phyloP scores from a whole-genome alignment of 202 grass and related monocot species.

The Panicum virgatum region DNA sequence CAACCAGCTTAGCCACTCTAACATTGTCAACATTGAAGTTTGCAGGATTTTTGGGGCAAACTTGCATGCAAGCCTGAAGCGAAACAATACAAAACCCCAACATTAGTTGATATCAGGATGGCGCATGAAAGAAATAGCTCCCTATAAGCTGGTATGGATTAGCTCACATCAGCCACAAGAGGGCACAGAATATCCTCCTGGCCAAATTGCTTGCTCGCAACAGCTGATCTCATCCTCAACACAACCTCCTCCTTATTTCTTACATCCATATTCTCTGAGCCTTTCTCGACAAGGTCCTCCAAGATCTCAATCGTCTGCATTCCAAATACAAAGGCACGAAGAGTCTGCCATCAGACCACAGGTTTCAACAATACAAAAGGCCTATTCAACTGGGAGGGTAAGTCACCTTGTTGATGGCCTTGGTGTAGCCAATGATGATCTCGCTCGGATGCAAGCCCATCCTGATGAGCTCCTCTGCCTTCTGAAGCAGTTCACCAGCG shows the following conservation, averaged over 20 bases:
- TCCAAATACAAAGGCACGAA: constrained; percentile 22
- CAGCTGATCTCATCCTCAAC: constrained; percentile 82
- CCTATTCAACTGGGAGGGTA: neutral
- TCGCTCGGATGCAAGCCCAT: constrained; percentile 97
- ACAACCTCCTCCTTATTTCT: constrained; percentile 83
- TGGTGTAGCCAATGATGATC: constrained; percentile 92
- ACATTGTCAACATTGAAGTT: constrained; percentile 98
- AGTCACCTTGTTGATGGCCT: constrained; percentile 79
- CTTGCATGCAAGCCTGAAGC: constrained; percentile 91
- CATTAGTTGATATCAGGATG: neutral
- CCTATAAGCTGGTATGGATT: constrained; percentile 7
- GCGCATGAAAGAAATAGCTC: neutral
- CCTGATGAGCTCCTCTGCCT: constrained; percentile 90
- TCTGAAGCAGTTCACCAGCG: constrained; percentile 81
- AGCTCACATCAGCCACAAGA: constrained; percentile 88
- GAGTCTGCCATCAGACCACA: neutral
- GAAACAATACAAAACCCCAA: neutral
- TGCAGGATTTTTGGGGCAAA: constrained; percentile 85
- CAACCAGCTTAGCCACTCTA: constrained; percentile 85
- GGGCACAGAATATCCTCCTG: constrained; percentile 86
- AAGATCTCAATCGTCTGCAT: constrained; percentile 62
- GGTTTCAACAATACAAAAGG: neutral
- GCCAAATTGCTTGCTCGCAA: constrained; percentile 94
- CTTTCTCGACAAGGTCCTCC: constrained; percentile 85
- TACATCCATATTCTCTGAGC: constrained; percentile 88